phyloP scores from a whole-genome alignment of 169 alveolate species.

The Plasmodium chabaudi region DNA sequence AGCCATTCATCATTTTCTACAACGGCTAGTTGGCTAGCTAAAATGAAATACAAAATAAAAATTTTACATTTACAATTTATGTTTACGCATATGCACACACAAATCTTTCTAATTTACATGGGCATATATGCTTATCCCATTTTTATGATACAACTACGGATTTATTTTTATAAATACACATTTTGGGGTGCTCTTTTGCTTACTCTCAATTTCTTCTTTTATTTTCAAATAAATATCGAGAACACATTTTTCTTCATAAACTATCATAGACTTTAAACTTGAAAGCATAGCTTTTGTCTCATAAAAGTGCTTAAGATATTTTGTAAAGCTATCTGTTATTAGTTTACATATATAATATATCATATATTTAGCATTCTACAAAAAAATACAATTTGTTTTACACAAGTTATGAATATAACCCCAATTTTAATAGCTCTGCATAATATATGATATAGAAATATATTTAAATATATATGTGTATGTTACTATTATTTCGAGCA shows the following conservation, averaged over 20 bases:
- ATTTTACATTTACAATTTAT: neutral
- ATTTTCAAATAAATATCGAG: slow-evolving; percentile 25
- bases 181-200: neutral
- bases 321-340: slow-evolving; percentile 39
- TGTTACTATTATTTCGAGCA: neutral
- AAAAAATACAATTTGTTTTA: neutral
- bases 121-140: neutral
- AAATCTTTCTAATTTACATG: neutral
- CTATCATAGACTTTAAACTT: slow-evolving; percentile 19
- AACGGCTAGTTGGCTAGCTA: slow-evolving; percentile 18
- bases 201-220: slow-evolving; percentile 13
- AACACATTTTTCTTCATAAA: slow-evolving; percentile 27
- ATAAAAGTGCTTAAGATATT: slow-evolving; percentile 15
- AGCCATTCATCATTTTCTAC: slow-evolving; percentile 19
- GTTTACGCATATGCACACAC: neutral
- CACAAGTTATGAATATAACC: neutral
- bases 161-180: neutral
- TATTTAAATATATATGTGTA: neutral
- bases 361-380: slow-evolving; percentile 22
- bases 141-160: no score
- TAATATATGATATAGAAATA: neutral
- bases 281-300: neutral
- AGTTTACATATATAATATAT: slow-evolving; percentile 20
- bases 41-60: neutral
- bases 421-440: neutral